These are phyloP conservation scores for Exophiala viscosa DNA, from an alignment of 2,329 filamentous ascomycete species.

Conservation along the genomic window DNA sequence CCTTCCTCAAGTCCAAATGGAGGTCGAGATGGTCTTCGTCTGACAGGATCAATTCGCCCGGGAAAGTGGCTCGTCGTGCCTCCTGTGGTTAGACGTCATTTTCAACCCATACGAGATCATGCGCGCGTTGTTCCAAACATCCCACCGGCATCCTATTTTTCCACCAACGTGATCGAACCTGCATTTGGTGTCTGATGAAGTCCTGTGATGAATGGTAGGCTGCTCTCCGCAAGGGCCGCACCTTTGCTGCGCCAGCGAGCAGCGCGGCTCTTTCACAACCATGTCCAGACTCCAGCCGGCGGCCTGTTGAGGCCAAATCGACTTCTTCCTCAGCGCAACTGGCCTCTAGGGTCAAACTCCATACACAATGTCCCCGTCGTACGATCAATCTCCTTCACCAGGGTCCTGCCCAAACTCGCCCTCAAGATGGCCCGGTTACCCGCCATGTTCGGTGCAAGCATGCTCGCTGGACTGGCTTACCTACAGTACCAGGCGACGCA, in stretches of 20 bases:
- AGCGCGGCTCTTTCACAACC: slow-evolving; percentile 60
- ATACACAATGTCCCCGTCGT: slow-evolving; percentile 75
- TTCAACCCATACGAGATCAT: no score
- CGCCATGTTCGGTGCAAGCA: slow-evolving; percentile 84
- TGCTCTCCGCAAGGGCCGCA: slow-evolving; percentile 69
- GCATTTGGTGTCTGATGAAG: slow-evolving; percentile 16
- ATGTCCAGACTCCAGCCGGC: slow-evolving; percentile 56
- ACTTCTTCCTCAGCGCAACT: slow-evolving; percentile 60
- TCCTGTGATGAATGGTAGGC: slow-evolving; percentile 63
- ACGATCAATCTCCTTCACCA: slow-evolving; percentile 63
- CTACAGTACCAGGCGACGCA: slow-evolving; percentile 92
- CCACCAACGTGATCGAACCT: background rate
- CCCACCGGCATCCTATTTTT: background rate
- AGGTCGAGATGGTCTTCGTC: no score
- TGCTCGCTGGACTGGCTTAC: slow-evolving; percentile 83
- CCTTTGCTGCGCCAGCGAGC: slow-evolving; percentile 60
- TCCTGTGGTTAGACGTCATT: no score
- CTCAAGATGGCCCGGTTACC: slow-evolving; percentile 83
- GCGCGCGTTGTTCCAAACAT: slow-evolving; percentile 1
- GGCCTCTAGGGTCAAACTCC: slow-evolving; percentile 71
- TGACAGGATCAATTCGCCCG: no score
- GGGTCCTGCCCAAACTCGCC: slow-evolving; percentile 77
- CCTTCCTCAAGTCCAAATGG: no score
- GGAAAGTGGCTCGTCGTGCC: no score
- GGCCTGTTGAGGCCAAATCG: slow-evolving; percentile 66